phyloP scores from a whole-genome alignment of 1,284 basidiomycete species.

The Irpex sp. region DNA sequence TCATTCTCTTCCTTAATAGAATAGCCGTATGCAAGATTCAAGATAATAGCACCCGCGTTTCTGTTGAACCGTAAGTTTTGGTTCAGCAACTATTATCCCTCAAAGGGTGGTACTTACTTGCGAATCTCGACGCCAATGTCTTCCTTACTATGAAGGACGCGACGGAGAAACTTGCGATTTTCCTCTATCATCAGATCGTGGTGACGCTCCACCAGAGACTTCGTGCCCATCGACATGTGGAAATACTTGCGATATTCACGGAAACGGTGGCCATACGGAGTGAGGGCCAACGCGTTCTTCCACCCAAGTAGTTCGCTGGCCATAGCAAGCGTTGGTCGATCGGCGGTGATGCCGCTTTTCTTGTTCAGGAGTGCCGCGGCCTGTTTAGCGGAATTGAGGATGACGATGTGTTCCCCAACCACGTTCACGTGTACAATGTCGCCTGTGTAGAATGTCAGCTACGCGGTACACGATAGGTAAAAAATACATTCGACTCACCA shows the following conservation, averaged over 20 bases:
- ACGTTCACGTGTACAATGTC: conserved; percentile 40
- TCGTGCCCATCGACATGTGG: conserved; percentile 54
- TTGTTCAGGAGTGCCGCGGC: conserved; percentile 64
- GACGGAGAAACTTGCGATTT: conserved; percentile 51
- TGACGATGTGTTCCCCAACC: conserved; percentile 56
- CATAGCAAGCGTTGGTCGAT: conserved; percentile 47
- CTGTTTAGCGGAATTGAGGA: conserved; percentile 52
- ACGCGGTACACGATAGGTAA: not conserved
- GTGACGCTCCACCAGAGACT: conserved; percentile 45
- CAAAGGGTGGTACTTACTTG: conserved; percentile 36
- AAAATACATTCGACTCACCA: conserved; percentile 8
- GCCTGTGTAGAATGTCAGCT: conserved; percentile 13
- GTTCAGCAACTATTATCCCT: not conserved
- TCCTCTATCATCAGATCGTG: conserved; percentile 47
- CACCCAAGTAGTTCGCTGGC: conserved; percentile 58
- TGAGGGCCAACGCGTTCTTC: conserved; percentile 58
- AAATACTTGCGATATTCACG: conserved; percentile 59
- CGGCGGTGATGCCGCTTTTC: conserved; percentile 66
- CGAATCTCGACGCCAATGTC: conserved; percentile 53
- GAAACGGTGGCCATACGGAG: conserved; percentile 59
- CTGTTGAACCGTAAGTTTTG: conserved; percentile 11
- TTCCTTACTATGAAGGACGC: conserved; percentile 50
- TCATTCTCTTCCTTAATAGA: conserved; percentile 16
- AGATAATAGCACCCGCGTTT: conserved; percentile 26
- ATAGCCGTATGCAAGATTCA: conserved; percentile 29